A percentile compares a stretch with the other conserved stretches of the same genome.
Conservation (phyloP, 306 rosid genomes). For the Hippophae rhamnoides region DNA sequence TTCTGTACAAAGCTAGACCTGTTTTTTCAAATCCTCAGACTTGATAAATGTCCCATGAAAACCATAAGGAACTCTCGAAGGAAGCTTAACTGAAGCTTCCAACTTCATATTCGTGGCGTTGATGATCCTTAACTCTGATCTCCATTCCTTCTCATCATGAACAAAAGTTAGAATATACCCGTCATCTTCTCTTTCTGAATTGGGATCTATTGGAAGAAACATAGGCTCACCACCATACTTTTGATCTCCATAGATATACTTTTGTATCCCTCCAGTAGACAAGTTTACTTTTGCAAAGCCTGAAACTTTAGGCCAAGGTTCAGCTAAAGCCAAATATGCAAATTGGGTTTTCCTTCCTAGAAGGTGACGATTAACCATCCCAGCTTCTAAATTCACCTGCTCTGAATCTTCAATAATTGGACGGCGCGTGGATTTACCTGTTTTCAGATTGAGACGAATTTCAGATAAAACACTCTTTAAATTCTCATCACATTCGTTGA, state of each 20-base stretch:
- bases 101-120: conserved; percentile 63
- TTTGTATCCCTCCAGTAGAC: conserved; percentile 38
- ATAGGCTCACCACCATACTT: conserved; percentile 87
- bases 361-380: conserved; percentile 83
- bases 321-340: conserved; percentile 74
- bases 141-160: conserved; percentile 83
- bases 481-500: conserved; percentile 79
- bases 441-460: conserved; percentile 60
- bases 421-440: conserved; percentile 52
- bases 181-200: conserved; percentile 50
- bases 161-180: conserved; percentile 75
- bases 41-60: conserved; percentile 88
- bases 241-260: conserved; percentile 49
- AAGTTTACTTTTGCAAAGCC: conserved; percentile 84
- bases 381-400: conserved; percentile 79
- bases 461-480: conserved; percentile 63
- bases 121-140: conserved; percentile 63
- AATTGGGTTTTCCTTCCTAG: conserved; percentile 62
- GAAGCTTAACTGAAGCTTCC: conserved; percentile 67
- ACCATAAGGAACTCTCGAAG: conserved; percentile 88
- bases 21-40: conserved; percentile 48
- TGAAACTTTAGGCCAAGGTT: conserved; percentile 97
- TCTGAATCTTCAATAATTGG: conserved; percentile 39
- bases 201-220: conserved; percentile 47
- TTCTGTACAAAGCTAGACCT: conserved; percentile 19